Conservation (phyloP, 2,329 filamentous ascomycete species). For the Cladophialophora yegresii region DNA sequence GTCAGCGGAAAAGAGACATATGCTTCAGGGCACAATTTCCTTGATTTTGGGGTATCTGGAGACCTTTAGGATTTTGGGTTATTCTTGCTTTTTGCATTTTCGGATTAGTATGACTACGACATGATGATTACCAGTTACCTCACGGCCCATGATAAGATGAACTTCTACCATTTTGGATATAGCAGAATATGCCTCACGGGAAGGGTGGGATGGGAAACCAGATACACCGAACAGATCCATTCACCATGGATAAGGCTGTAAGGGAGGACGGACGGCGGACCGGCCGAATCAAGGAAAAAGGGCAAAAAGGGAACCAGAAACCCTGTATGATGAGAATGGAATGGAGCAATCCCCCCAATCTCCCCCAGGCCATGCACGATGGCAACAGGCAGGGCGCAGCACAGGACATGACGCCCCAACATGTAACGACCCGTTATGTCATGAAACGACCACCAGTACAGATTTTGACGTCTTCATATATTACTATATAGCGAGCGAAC, state of each 20-base stretch:
- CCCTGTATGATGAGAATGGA: background rate
- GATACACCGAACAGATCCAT: background rate
- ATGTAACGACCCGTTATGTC: conserved; percentile 5
- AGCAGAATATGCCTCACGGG: background rate
- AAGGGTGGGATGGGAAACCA: background rate
- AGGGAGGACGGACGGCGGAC: background rate
- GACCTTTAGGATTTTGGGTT: background rate
- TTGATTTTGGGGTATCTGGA: conserved; percentile 16
- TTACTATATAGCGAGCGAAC: conserved; percentile 7
- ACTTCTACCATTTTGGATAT: conserved; percentile 1
- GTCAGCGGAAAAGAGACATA: conserved; percentile 34
- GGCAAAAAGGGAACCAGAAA: background rate
- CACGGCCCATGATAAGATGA: conserved; percentile 19
- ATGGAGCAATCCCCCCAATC: conserved; percentile 1
- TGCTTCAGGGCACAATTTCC: conserved; percentile 33
- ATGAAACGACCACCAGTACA: conserved; percentile 2
- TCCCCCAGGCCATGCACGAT: background rate
- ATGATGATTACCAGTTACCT: conserved; percentile 19
- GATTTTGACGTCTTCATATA: conserved; percentile 3
- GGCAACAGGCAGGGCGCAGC: background rate
- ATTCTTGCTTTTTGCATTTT: conserved; percentile 4
- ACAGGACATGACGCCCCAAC: background rate
- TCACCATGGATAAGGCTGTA: background rate
- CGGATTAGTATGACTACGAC: conserved; percentile 17
- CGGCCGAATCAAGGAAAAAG: background rate